Percentiles rank a stretch among this genome's conserved stretches.
Evolutionary conservation across 2,329 filamentous ascomycete genomes (phyloP).

Genomic region (Microdochium nivale): DNA sequence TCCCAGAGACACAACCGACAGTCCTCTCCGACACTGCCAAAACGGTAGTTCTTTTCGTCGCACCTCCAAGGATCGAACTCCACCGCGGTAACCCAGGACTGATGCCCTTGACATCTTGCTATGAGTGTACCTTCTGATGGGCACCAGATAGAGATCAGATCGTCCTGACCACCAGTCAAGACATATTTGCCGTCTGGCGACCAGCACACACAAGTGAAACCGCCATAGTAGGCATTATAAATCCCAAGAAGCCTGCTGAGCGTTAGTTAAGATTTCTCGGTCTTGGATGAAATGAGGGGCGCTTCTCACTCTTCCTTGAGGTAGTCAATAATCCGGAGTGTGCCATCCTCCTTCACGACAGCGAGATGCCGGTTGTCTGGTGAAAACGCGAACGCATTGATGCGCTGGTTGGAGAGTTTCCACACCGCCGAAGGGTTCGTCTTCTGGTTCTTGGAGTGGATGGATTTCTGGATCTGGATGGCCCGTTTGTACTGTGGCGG

Average conservation of each 20-base stretch:
- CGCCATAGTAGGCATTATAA: constrained; percentile 89
- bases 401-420: constrained; percentile 84
- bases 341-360: constrained; percentile 85
- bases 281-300: neutral
- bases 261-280: neutral
- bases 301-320: constrained; percentile 69
- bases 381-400: constrained; percentile 88
- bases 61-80: constrained; percentile 97
- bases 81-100: constrained; percentile 89
- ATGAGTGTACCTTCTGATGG: constrained; percentile 76
- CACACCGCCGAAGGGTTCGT: constrained; percentile 85
- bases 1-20: constrained; percentile 89
- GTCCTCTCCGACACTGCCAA: constrained; percentile 93
- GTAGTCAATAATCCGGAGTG: constrained; percentile 84
- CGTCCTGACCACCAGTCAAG: constrained; percentile 90
- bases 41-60: constrained; percentile 89
- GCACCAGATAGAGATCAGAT: constrained; percentile 93
- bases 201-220: constrained; percentile 90
- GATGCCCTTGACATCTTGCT: constrained; percentile 87
- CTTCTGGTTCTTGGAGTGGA: constrained; percentile 90
- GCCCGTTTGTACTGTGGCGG: constrained; percentile 11
- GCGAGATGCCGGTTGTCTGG: constrained; percentile 82
- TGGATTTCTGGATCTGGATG: constrained; percentile 78
- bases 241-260: constrained; percentile 67
- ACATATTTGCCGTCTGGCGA: constrained; percentile 96